These are phyloP conservation scores for Cystobasidium pallidum DNA, from an alignment of 1,284 basidiomycete species.

Conservation along the genomic window DNA sequence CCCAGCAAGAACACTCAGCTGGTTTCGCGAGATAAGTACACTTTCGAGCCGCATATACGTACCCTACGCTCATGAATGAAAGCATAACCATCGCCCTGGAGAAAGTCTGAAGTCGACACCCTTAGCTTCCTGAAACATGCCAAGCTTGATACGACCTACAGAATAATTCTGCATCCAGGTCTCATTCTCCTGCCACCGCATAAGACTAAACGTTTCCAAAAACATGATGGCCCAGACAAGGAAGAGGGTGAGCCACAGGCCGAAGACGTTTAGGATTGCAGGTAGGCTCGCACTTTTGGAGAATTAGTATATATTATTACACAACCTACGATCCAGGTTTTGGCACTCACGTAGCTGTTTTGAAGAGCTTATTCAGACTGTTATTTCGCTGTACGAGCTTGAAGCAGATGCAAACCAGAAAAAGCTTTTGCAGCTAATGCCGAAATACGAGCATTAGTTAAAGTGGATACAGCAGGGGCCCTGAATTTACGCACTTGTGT, in stretches of 20 bases:
- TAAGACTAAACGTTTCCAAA: constrained; percentile 90
- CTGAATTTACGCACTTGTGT: constrained; percentile 15
- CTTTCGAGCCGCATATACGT: constrained; percentile 44
- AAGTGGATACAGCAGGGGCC: too few species aligned
- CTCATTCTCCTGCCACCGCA: constrained; percentile 76
- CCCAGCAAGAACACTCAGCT: constrained; percentile 63
- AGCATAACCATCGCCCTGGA: constrained; percentile 84
- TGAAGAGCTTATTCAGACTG: constrained; percentile 92
- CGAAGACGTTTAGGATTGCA: constrained; percentile 80
- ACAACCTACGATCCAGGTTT: not conserved
- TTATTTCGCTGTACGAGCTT: constrained; percentile 91
- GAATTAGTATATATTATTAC: not conserved
- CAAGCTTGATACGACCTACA: constrained; percentile 5
- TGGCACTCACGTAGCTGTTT: constrained; percentile 89
- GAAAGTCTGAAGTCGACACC: constrained; percentile 63
- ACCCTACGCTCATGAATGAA: constrained; percentile 62
- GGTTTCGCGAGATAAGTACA: not conserved
- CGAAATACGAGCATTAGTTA: too few species aligned
- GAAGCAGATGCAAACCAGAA: constrained; percentile 88
- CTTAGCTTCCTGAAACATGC: not conserved
- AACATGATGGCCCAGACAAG: constrained; percentile 88
- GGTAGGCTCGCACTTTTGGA: constrained; percentile 75
- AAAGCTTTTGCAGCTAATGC: constrained; percentile 85
- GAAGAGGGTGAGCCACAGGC: constrained; percentile 89
- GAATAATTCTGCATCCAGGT: constrained; percentile 75